phyloP scores from a whole-genome alignment of 805 yeast genomes.

The Metschnikowia colocasiae region DNA sequence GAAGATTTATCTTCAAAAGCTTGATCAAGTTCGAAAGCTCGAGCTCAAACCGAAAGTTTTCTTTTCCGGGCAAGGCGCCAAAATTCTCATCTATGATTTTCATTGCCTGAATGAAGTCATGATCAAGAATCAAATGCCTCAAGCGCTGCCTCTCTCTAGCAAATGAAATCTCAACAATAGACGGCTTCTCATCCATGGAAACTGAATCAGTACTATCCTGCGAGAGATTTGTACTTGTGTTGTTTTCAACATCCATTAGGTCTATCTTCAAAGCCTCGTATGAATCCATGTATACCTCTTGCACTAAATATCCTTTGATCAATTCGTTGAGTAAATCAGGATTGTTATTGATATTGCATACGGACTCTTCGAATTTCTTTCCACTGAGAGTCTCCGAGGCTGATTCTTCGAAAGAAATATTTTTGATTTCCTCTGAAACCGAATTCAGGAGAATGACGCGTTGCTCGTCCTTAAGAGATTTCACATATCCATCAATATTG shows the following conservation, averaged over 20 bases:
- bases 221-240: conserved; percentile 7
- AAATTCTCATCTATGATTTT: conserved; percentile 7
- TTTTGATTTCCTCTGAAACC: conserved; percentile 8
- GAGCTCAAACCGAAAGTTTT: conserved; percentile 24
- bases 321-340: conserved; percentile 28
- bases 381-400: neutral
- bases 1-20: conserved; percentile 22
- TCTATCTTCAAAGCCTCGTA: conserved; percentile 33
- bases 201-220: neutral
- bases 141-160: conserved; percentile 8
- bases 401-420: neutral
- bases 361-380: conserved; percentile 18
- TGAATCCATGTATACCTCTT: conserved; percentile 38
- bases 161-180: conserved; percentile 1
- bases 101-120: conserved; percentile 9
- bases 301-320: conserved; percentile 37
- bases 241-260: conserved; percentile 22
- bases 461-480: conserved; percentile 35
- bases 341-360: conserved; percentile 27
- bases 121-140: conserved; percentile 5
- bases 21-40: conserved; percentile 24
- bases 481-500: conserved; percentile 55
- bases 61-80: neutral
- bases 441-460: conserved; percentile 3
- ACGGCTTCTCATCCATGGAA: neutral